Conservation (phyloP, 2,329 filamentous ascomycete genomes). For the Penicillium sp. region DNA sequence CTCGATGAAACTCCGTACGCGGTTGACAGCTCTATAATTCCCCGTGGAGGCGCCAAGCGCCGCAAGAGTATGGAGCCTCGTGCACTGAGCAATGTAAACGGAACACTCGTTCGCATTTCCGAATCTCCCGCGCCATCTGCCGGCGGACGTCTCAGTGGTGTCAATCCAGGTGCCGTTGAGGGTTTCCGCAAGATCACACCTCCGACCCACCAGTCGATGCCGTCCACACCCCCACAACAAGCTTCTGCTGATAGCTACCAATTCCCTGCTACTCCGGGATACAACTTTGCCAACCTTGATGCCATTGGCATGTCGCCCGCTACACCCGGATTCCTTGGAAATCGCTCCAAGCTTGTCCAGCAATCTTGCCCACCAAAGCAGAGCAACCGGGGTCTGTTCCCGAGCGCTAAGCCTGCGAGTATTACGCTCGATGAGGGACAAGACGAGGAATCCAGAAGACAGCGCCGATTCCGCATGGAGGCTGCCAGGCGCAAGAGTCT, state of each 20-base stretch:
- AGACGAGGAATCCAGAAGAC: constrained; percentile 36
- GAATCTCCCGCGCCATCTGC: constrained; percentile 30
- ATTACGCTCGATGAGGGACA: constrained; percentile 15
- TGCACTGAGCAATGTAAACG: constrained; percentile 67
- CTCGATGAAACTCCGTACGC: constrained; percentile 69
- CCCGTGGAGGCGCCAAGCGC: constrained; percentile 68
- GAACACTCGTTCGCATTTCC: constrained; percentile 53
- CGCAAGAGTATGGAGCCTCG: constrained; percentile 81
- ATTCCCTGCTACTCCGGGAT: constrained; percentile 37
- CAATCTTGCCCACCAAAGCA: constrained; percentile 58
- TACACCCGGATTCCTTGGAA: constrained; percentile 49
- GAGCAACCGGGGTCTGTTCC: constrained; percentile 45
- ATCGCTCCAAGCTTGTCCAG: constrained; percentile 47
- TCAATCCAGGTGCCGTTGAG: constrained; percentile 32
- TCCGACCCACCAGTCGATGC: constrained; percentile 22
- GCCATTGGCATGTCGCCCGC: constrained; percentile 45
- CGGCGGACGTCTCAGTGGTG: constrained; percentile 31
- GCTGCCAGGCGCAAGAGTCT: constrained; percentile 73
- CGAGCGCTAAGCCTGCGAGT: constrained; percentile 13
- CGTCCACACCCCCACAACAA: constrained; percentile 21
- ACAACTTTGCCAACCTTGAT: constrained; percentile 39
- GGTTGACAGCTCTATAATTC: constrained; percentile 65
- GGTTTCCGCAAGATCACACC: constrained; percentile 38
- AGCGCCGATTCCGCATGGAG: constrained; percentile 63
- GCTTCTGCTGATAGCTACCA: constrained; percentile 20